phyloP scores from a whole-genome alignment of 1,284 basidiomycete genomes.

The Cutaneotrichosporon sp. region DNA sequence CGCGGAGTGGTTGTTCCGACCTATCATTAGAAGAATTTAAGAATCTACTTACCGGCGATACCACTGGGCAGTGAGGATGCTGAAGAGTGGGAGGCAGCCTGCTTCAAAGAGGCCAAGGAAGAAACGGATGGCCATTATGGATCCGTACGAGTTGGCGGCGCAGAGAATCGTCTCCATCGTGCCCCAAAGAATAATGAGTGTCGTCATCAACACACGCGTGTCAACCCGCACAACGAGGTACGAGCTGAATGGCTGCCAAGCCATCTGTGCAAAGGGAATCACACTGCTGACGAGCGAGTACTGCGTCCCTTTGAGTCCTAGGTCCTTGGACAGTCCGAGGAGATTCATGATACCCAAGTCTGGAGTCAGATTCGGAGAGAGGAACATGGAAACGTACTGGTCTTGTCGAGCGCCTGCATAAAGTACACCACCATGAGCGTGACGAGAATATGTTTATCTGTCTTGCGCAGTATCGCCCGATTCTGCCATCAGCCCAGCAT shows the following conservation, averaged over 20 bases:
- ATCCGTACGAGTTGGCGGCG: slow-evolving; percentile 33
- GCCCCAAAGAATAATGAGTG: slow-evolving; percentile 46
- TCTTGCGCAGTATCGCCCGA: slow-evolving; percentile 31
- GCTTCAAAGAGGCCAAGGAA: slow-evolving; percentile 53
- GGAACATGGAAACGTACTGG: neutral
- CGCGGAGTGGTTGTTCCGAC: slow-evolving; percentile 45
- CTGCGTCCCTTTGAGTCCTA: slow-evolving; percentile 34
- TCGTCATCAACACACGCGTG: slow-evolving; percentile 45
- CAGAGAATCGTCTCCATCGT: slow-evolving; percentile 39
- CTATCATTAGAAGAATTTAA: neutral
- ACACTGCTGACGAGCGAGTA: slow-evolving; percentile 42
- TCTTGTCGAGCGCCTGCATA: slow-evolving; percentile 46
- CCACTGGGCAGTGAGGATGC: slow-evolving; percentile 50
- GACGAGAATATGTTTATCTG: slow-evolving; percentile 37
- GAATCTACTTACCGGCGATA: slow-evolving; percentile 40
- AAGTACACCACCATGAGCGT: slow-evolving; percentile 47
- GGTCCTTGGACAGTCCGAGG: slow-evolving; percentile 38
- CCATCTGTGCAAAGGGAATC: slow-evolving; percentile 48
- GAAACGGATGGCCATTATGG: slow-evolving; percentile 46
- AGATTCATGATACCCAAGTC: slow-evolving; percentile 25
- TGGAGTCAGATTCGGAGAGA: slow-evolving; percentile 7
- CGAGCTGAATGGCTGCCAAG: slow-evolving; percentile 50
- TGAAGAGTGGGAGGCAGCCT: slow-evolving; percentile 51
- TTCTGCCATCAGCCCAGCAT: slow-evolving; percentile 23
- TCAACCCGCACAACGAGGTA: slow-evolving; percentile 48